Base-by-base conservation (phyloP, 176 grass and related monocot species). In the Pharus latifolius region DNA sequence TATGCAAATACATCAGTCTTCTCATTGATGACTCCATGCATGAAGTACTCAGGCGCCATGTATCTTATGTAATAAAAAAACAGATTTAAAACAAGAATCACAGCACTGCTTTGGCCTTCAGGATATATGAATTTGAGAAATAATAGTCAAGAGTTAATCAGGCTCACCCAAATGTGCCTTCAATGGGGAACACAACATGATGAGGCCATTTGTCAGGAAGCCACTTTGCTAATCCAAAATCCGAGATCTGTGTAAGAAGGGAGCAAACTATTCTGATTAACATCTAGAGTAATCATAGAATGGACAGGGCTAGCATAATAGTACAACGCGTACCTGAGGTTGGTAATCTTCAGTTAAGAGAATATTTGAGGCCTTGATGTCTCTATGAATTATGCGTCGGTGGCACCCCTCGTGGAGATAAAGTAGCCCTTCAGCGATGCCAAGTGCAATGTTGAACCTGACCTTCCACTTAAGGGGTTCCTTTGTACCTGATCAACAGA, bases 151-250 rank as follows among this genome's bases (percentile, higher is more conserved):
- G 18, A 65, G 26, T 32, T 41, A 61, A 38, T 54, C 2, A 13
- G 56, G 70, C 90, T 88, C 49, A 99, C 96, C 96, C 96, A 1
- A 99, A 99, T 22, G 96, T 99, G 62, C 96, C 96, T 88, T 99
- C 96, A 29, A 99, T 99, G 22, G 96, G 96, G 74, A 91, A 99
- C 42, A 99, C 90, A 49, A 99, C 58, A 56, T 88, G 96, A 46
- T 91, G 87, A 31, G 91, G 79, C 84, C 91, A 86, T 44, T 91
- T 56, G 20, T 88, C 96, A 49, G 96, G 96, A 63, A 99, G 96
- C 96, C 96, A 99, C 55, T 99, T 99, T 7, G 96, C 96, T 16
- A 99, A 82, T 6, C 96, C 96, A 85, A 99, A 99, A 86, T 99
- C 96, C 68, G 96, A 99, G 7, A 99, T 99, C 96, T 99, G 71